Evolutionary conservation across 805 yeast genomes (phyloP).

Genomic region (Kodamaea laetipori): DNA sequence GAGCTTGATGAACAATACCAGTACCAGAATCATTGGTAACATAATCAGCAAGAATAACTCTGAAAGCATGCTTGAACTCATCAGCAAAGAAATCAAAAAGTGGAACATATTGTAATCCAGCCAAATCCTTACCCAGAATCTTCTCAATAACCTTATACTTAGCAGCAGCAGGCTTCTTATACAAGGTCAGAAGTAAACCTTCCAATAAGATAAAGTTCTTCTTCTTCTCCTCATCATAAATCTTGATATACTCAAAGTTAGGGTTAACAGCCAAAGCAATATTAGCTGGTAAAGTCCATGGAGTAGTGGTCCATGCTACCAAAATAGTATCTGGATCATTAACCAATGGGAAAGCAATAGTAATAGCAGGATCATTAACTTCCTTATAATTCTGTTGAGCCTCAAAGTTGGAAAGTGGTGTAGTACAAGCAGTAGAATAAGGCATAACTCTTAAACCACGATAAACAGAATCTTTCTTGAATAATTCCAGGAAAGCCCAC

Average conservation of each 20-base stretch:
- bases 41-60: constrained; percentile 77
- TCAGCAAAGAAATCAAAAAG: constrained; percentile 80
- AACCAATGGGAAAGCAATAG: constrained; percentile 80
- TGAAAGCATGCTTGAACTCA: constrained; percentile 73
- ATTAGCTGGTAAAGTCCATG: constrained; percentile 98
- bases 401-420: constrained; percentile 95
- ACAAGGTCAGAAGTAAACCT: constrained; percentile 74
- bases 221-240: constrained; percentile 84
- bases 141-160: constrained; percentile 81
- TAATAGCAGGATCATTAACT: constrained; percentile 94
- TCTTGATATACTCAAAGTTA: constrained; percentile 86
- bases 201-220: constrained; percentile 83
- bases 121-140: constrained; percentile 76
- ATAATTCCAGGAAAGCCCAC: constrained; percentile 96
- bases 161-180: constrained; percentile 93
- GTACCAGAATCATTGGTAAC: constrained; percentile 97
- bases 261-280: constrained; percentile 91
- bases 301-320: constrained; percentile 99
- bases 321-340: constrained; percentile 81
- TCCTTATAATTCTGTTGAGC: constrained; percentile 98
- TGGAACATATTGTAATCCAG: constrained; percentile 80
- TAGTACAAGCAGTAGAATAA: constrained; percentile 94
- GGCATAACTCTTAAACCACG: constrained; percentile 98
- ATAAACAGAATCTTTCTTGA: constrained; percentile 84
- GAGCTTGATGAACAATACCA: constrained; percentile 98